Evolutionary conservation across 2,329 filamentous ascomycete species (phyloP), one percentile per base, ranked within the genome.

Genomic region (Xylaria arbuscula): DNA sequence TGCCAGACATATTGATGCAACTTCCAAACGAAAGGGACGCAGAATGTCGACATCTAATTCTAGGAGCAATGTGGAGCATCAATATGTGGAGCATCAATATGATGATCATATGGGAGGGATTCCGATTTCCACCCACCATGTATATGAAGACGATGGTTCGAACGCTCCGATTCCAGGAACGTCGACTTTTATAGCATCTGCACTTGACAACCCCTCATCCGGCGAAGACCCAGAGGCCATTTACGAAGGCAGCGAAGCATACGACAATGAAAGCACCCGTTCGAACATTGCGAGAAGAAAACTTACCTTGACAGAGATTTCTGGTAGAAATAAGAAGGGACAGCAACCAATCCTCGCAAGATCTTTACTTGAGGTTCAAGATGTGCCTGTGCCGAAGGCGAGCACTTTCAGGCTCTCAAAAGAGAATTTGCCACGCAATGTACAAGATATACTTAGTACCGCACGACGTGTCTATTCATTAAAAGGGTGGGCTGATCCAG

Each of bases 351-450:
- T 34, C 45, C 32, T 70, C 19, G 47, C 57, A 19, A 32, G 51
- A 13, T 63, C 65, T 28, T 70, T 69, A 62, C 72, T 72, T 55
- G 69, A 72, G 22, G 51, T 63, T 15, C 53, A 64, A 10, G 51
- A 67, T 42, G 28, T n/a, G 22, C 22, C 45, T 55, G 67, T 66
- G 3, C 40, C 59, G 47, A 70, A 72, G 63, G 69, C 71, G 50
- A 64, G 63, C 9, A 58, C 71, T n/a, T 55, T 36, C 45, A 70
- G 63, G 64, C 68, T 73, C 11, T 68, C 70, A 34, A 70, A 62
- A 45, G 67, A 74, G 32, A 76, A 76, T 42, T 56, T 76, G 40
- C 76, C 76, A 3, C 73, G 70, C 22, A 64, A 64, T 59, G 53
- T 71, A 8, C 58, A 70, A 2, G 75, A 78, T 19, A 76, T 77